These are phyloP conservation scores for Phytophthora crassamura DNA, from an alignment of 352 stramenopile genomes.

Conservation along the genomic window DNA sequence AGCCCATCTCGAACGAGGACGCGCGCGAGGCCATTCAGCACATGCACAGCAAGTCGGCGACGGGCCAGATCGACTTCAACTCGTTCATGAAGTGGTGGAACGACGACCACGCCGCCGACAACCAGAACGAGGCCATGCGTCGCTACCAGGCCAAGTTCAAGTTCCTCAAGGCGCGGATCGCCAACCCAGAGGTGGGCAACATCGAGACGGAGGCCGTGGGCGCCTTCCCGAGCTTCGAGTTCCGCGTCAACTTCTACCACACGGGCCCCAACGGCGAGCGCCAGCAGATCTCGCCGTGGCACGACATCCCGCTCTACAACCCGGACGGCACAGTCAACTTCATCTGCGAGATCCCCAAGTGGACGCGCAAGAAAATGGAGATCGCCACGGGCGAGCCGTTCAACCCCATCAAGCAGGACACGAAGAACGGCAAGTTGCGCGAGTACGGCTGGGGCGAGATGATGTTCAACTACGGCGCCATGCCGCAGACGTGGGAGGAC, in stretches of 20 bases:
- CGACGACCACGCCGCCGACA: conserved; percentile 72
- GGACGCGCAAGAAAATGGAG: conserved; percentile 99
- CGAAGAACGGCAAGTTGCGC: conserved; percentile 97
- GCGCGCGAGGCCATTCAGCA: conserved; percentile 71
- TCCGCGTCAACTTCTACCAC: conserved; percentile 92
- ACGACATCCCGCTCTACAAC: conserved; percentile 97
- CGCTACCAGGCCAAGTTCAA: conserved; percentile 90
- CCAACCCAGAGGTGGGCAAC: conserved; percentile 82
- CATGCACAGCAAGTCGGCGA: conserved; percentile 65
- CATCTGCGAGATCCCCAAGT: conserved; percentile 98
- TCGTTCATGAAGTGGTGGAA: conserved; percentile 93
- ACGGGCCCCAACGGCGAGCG: conserved; percentile 69
- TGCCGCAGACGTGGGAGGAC: conserved; percentile 99
- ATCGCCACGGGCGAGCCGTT: conserved; percentile 94
- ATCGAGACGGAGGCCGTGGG: conserved; percentile 79
- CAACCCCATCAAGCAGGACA: conserved; percentile 99
- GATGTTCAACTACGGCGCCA: conserved; percentile 99
- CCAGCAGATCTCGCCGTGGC: conserved; percentile 96
- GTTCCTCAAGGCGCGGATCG: conserved; percentile 89
- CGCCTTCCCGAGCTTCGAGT: conserved; percentile 90
- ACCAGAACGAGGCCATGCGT: conserved; percentile 83
- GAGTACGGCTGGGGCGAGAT: conserved; percentile 97
- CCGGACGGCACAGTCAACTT: conserved; percentile 88
- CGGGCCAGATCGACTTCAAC: conserved; percentile 83
- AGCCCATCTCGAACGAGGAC: conserved; percentile 81